Base-by-base conservation (phyloP, 2,329 filamentous ascomycete genomes). In the Shiraia bambusicola region DNA sequence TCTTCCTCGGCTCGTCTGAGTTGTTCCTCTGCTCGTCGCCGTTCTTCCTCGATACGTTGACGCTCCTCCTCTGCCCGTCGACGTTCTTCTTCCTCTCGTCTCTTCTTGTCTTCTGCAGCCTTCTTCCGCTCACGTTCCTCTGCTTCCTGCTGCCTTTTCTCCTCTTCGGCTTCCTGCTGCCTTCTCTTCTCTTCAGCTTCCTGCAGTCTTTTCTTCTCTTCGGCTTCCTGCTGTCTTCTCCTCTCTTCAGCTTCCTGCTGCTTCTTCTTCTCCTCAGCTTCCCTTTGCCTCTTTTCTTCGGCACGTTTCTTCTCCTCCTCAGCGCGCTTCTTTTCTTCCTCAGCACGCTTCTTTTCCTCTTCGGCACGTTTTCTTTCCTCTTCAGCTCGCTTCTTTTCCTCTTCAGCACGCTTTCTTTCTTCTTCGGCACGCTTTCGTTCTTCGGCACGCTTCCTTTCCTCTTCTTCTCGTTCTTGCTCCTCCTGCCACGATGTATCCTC, bases 121-220 rank as follows among this genome's bases (percentile, higher is more conserved):
- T 58, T 42, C 56, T 57, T 44, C n/a, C 37, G 44, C 14, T 71
- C 69, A 15, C 66, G 13, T 47, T 76, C 72, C 53, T 80, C 79
- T 47, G 29, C 38, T 42, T 34, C 28, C 34, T 28, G 30, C 13
- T 34, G 27, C n/a, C 42, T 41, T 34, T 55, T 52, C 78, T 56
- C 36, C 80, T 86, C 81, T 50, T 84, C 82, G 8, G 19, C 19
- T 52, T 85, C 82, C 52, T 87, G 83, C 57, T 87, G 83, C 34
- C 82, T 74, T 2, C 54, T 55, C 35, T 73, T 67, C 22, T 65
- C 66, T 67, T 49, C 38, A 66, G 67, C 42, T 70, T 64, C 49
- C 61, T 59, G 42, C 47, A 54, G 34, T 45, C 42, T 41, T 34
- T 57, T 52, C 78, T 56, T 31, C 80, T 85, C 81, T 51, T 84